Conservation (phyloP, 2,329 filamentous ascomycete species). For the Biscogniauxia marginata region DNA sequence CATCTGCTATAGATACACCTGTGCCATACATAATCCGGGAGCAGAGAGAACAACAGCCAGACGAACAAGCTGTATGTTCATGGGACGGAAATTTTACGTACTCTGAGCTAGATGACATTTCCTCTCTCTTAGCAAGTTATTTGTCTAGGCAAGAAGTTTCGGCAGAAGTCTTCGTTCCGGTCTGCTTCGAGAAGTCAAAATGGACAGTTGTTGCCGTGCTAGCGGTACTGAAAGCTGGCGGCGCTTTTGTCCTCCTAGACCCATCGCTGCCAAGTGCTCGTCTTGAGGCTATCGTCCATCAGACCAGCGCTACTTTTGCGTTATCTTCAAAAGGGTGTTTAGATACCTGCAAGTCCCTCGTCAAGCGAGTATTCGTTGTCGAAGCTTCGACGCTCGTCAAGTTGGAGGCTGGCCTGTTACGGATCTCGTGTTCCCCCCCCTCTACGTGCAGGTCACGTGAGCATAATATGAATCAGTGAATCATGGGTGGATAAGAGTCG, state of each 20-base stretch:
- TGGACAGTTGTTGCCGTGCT: slow-evolving; percentile 20
- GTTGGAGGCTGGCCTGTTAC: no score
- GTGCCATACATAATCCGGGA: neutral
- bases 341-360: neutral
- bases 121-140: slow-evolving; percentile 10
- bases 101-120: slow-evolving; percentile 19
- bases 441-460: no score
- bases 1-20: neutral
- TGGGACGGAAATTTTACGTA: slow-evolving; percentile 23
- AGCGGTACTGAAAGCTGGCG: slow-evolving; percentile 25
- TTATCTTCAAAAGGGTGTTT: neutral
- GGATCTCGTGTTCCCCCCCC: no score
- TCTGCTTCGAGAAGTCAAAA: slow-evolving; percentile 16
- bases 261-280: slow-evolving; percentile 15
- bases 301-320: neutral
- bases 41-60: neutral
- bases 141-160: slow-evolving; percentile 4
- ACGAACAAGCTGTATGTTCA: slow-evolving; percentile 9
- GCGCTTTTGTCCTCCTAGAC: slow-evolving; percentile 25
- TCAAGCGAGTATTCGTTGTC: neutral
- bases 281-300: slow-evolving; percentile 12
- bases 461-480: no score
- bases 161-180: slow-evolving; percentile 10
- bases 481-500: no score
- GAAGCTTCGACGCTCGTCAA: neutral